These are phyloP conservation scores for Decorospora gaudefroyi DNA, from an alignment of 2,329 filamentous ascomycete species.

Conservation along the genomic window DNA sequence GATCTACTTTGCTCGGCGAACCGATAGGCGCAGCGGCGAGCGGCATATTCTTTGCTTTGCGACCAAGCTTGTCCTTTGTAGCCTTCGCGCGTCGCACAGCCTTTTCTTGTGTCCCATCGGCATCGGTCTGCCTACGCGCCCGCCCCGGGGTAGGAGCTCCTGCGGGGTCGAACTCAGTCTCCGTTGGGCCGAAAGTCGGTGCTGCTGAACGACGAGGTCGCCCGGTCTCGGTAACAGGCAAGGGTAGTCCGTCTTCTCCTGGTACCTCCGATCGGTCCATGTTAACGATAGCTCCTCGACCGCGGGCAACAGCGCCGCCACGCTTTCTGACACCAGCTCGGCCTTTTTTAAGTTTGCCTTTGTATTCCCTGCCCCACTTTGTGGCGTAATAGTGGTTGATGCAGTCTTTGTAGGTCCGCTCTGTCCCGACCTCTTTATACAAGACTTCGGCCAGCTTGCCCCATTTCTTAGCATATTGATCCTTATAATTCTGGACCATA, in stretches of 20 bases:
- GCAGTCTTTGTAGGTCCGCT: constrained; percentile 74
- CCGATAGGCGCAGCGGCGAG: constrained; percentile 47
- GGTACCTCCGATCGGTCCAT: constrained; percentile 47
- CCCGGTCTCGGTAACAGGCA: constrained; percentile 54
- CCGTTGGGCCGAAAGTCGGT: constrained; percentile 71
- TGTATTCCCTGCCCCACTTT: constrained; percentile 74
- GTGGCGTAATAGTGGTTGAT: constrained; percentile 87
- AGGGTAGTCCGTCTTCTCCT: constrained; percentile 46
- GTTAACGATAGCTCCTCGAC: constrained; percentile 64
- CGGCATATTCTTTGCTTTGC: constrained; percentile 50
- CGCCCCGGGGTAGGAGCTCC: constrained; percentile 43
- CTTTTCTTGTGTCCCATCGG: constrained; percentile 42
- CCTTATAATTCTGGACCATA: constrained; percentile 75
- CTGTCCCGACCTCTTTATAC: constrained; percentile 51
- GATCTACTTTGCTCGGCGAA: constrained; percentile 45
- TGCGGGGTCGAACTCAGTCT: constrained; percentile 63
- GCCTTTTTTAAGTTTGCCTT: constrained; percentile 65
- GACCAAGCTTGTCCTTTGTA: constrained; percentile 45
- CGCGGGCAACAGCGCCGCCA: constrained; percentile 49
- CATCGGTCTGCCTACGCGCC: constrained; percentile 40
- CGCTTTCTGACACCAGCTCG: constrained; percentile 34
- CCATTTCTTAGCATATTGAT: constrained; percentile 77
- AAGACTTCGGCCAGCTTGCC: constrained; percentile 73
- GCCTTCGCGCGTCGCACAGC: constrained; percentile 51
- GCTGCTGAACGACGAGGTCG: constrained; percentile 61